A percentile compares a stretch with the other conserved stretches of the same genome.
These are phyloP conservation scores for Tetrapisispora nanseiensis DNA, from an alignment of 805 yeast species.

Conservation along the genomic window DNA sequence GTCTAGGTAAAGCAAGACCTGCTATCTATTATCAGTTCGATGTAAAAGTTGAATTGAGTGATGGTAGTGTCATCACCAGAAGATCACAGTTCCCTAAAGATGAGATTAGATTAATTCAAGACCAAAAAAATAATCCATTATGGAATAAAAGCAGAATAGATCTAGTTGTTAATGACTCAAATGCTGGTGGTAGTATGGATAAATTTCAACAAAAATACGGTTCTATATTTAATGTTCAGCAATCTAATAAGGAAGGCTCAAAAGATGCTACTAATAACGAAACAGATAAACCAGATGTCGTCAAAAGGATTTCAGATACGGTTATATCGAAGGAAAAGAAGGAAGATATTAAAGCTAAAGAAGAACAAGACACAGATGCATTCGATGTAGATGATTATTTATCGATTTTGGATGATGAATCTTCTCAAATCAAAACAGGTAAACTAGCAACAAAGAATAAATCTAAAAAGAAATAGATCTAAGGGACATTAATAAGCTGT, in stretches of 20 bases:
- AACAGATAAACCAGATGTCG: background rate
- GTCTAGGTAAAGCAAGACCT: constrained; percentile 82
- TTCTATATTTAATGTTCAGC: constrained; percentile 38
- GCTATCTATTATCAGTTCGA: constrained; percentile 88
- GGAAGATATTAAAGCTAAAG: background rate
- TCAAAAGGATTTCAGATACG: background rate
- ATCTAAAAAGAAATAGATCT: constrained; percentile 15
- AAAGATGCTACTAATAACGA: constrained; percentile 4
- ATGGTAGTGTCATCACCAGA: constrained; percentile 82
- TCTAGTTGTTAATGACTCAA: constrained; percentile 63
- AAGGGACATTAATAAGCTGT: background rate
- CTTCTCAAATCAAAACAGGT: constrained; percentile 26
- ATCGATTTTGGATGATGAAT: constrained; percentile 22
- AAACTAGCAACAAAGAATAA: constrained; percentile 25
- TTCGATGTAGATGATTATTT: constrained; percentile 28
- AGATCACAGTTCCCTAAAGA: constrained; percentile 81
- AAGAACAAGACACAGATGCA: background rate
- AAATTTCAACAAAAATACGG: constrained; percentile 59
- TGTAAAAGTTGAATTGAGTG: constrained; percentile 80
- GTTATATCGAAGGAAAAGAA: constrained; percentile 3
- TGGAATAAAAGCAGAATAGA: constrained; percentile 89
- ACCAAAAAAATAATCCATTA: constrained; percentile 74
- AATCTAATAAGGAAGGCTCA: constrained; percentile 6
- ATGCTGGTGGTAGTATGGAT: constrained; percentile 71
- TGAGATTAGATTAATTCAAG: constrained; percentile 76